These are phyloP conservation scores for Volvox africanus DNA, from an alignment of 139 green algal species.

Conservation along the genomic window DNA sequence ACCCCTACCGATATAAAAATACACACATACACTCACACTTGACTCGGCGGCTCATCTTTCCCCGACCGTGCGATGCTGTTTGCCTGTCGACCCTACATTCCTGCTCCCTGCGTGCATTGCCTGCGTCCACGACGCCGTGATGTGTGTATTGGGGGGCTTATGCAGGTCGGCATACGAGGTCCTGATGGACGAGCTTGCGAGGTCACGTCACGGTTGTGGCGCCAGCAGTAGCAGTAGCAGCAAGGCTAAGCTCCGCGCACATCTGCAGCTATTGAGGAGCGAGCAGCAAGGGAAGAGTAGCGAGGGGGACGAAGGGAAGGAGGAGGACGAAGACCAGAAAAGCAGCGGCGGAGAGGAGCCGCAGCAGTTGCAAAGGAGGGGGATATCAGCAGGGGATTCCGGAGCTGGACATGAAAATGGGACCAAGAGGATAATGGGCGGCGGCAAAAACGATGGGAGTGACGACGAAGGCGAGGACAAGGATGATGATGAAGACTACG, in stretches of 20 bases:
- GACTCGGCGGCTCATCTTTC: no score
- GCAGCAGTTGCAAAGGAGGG: not conserved
- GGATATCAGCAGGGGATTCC: no score
- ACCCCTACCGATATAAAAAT: no score
- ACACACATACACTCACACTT: no score
- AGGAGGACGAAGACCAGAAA: conserved; percentile 20
- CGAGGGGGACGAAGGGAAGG: not conserved
- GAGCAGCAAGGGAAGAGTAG: conserved; percentile 25
- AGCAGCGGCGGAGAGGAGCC: not conserved
- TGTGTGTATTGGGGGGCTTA: no score
- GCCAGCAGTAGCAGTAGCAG: not conserved
- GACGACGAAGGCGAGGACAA: conserved; percentile 8
- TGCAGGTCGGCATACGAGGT: conserved; percentile 39
- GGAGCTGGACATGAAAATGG: not conserved
- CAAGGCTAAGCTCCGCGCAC: not conserved
- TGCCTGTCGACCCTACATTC: no score
- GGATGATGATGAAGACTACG: not conserved
- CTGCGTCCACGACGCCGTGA: no score
- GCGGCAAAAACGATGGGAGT: not conserved
- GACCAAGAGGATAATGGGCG: not conserved
- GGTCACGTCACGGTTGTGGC: not conserved
- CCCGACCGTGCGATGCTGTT: no score
- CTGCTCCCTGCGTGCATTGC: no score
- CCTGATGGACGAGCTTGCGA: conserved; percentile 14
- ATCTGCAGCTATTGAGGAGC: conserved; percentile 18